Percentiles rank a stretch among this genome's conserved stretches.
phyloP scores from a whole-genome alignment of 257 asterid genomes.

The Oldenlandia corymbosa region DNA sequence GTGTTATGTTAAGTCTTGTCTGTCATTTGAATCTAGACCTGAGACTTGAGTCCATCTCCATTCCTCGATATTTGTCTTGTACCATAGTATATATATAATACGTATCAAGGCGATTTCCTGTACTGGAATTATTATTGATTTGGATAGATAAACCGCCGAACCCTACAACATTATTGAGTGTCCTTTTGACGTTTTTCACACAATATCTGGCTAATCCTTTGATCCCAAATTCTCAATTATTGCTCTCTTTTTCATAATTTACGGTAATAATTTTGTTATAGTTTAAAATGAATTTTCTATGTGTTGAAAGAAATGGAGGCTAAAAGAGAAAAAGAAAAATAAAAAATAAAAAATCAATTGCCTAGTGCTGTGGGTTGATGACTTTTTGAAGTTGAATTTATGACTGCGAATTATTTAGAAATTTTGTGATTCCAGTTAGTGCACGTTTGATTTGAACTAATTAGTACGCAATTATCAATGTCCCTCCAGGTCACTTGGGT shows the following conservation, averaged over 20 bases:
- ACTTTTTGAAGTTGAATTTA: neutral
- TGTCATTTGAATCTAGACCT: slow-evolving; percentile 17
- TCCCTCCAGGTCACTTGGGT: slow-evolving; percentile 73
- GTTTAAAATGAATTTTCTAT: no score
- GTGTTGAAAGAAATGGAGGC: no score
- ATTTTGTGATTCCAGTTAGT: neutral
- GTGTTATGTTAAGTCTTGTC: slow-evolving; percentile 19
- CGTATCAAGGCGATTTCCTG: neutral
- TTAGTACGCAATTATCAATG: slow-evolving; percentile 1
- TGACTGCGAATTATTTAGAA: no score
- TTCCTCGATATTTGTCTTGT: slow-evolving; percentile 16
- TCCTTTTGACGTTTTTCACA: neutral
- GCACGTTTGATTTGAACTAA: no score
- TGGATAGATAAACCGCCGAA: neutral
- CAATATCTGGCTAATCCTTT: neutral
- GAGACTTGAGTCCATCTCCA: neutral
- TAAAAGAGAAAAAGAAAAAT: no score
- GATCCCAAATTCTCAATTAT: neutral
- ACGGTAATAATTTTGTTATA: no score
- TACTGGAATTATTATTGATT: neutral
- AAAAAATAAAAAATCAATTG: no score
- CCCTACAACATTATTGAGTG: neutral
- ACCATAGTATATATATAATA: neutral
- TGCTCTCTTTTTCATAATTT: no score
- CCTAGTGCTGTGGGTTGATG: no score